Evolutionary conservation across 495 filamentous ascomycete genomes (phyloP), one percentile per base, ranked within the genome.

Genomic region (Penicillium atrosanguineum): DNA sequence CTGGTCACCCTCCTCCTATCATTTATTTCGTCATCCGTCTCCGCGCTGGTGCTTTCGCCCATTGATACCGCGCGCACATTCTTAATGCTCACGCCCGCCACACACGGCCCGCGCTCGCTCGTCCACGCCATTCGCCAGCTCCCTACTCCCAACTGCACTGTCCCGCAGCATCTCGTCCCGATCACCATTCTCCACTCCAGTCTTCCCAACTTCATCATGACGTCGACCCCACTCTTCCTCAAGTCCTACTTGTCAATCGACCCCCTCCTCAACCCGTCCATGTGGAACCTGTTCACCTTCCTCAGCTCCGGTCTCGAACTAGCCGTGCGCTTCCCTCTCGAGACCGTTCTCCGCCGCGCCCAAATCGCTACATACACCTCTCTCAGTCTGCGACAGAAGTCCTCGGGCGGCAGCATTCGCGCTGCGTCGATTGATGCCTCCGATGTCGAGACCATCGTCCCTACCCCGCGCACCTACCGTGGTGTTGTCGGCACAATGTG

Each of bases 401-500:
- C 86, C 34, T 74, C 79, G 3, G 80, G 86, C 1, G 50, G 65
- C 28, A 59, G 60, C 15, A 65, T 58, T 25, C 23, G 55, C 16
- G 51, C 58, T 7, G 56, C 68, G 3, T 71, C 83, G 5, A 74
- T 80, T 14, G 71, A 69, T 53, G 67, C 71, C 25, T 60, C 72
- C 1, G 73, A 81, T 19, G 69, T 90, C 53, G 82, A 87, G 59
- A 91, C 88, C 0, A 83, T 95, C 25, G 85, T 97, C 0, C 80
- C 83, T 0, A 74, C 73, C 1, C 75, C 75, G 8, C 70, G 69
- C 28, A 76, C 73, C 38, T 98, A 95, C 70, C 78, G 81, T 18
- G 94, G 95, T 5, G 74, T 96, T 4, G 64, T 93, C 18, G 87
- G 90, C 0, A 96, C 93, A 0, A 90, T 96, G 84, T 95, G 90